phyloP scores from a whole-genome alignment of 2,329 filamentous ascomycete genomes.

The Monilinia polystroma region DNA sequence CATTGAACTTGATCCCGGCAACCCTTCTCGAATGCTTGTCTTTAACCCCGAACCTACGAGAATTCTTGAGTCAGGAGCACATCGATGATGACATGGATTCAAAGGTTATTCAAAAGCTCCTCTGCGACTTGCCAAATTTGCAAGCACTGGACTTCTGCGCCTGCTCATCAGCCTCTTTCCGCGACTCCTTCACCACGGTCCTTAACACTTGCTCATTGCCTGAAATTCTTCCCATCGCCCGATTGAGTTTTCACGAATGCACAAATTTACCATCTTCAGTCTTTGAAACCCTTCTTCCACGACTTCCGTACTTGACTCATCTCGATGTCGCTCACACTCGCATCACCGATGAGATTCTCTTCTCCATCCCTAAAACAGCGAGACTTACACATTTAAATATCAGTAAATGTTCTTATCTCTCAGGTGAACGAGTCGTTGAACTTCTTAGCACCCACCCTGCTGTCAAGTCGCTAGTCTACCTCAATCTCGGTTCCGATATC shows the following conservation, averaged over 20 bases:
- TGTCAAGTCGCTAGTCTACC: slow-evolving; percentile 63
- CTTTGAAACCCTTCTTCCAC: slow-evolving; percentile 70
- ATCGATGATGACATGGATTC: slow-evolving; percentile 71
- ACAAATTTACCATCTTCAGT: slow-evolving; percentile 64
- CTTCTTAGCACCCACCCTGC: slow-evolving; percentile 72
- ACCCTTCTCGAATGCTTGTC: slow-evolving; percentile 71
- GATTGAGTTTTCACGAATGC: slow-evolving; percentile 77
- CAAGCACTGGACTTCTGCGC: slow-evolving; percentile 75
- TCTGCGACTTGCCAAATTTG: slow-evolving; percentile 63
- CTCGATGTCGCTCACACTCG: slow-evolving; percentile 77
- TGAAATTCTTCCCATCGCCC: slow-evolving; percentile 57
- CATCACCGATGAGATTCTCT: slow-evolving; percentile 69
- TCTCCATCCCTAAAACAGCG: slow-evolving; percentile 69
- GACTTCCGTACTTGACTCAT: slow-evolving; percentile 68
- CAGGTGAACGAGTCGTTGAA: slow-evolving; percentile 63
- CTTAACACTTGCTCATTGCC: slow-evolving; percentile 33
- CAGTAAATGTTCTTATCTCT: slow-evolving; percentile 70
- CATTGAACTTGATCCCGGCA: slow-evolving; percentile 71
- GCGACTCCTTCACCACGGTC: slow-evolving; percentile 59
- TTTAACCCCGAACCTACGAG: slow-evolving; percentile 70
- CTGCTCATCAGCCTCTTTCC: slow-evolving; percentile 68
- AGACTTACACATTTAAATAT: slow-evolving; percentile 75
- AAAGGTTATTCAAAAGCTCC: slow-evolving; percentile 68
- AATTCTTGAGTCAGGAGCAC: slow-evolving; percentile 79
- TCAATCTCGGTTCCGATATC: slow-evolving; percentile 72